Conservation (phyloP, 345 rosid species). For the Aethionema arabicum region DNA sequence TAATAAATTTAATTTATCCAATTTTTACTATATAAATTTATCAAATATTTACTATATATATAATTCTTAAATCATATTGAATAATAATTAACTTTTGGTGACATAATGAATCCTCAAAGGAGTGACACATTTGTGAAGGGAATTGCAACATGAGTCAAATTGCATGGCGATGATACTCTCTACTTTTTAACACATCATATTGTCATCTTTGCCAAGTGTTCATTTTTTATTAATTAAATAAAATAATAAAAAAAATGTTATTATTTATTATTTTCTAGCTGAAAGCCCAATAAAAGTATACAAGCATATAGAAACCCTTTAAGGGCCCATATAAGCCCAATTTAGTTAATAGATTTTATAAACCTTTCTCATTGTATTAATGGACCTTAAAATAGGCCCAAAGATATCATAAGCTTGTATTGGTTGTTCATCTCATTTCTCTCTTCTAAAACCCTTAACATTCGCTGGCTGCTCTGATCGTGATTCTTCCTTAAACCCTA, state of each 20-base stretch:
- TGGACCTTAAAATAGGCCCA: not conserved
- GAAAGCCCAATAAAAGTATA: no score
- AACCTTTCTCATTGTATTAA: not conserved
- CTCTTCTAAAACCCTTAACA: slow-evolving; percentile 28
- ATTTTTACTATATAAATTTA: no score
- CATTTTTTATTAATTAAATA: slow-evolving; percentile 10
- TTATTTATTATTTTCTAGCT: not conserved
- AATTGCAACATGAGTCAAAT: slow-evolving; percentile 21
- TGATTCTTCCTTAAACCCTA: slow-evolving; percentile 28
- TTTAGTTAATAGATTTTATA: no score
- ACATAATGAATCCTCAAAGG: slow-evolving; percentile 2
- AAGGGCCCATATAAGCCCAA: no score
- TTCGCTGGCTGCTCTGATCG: slow-evolving; percentile 28
- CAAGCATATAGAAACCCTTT: no score
- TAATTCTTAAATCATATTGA: no score
- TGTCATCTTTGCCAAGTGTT: slow-evolving; percentile 22
- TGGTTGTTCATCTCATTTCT: not conserved
- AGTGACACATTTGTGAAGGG: slow-evolving; percentile 29
- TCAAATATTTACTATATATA: no score
- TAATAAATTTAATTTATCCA: no score
- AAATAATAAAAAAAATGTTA: not conserved
- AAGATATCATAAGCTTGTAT: not conserved
- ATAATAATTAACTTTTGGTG: not conserved
- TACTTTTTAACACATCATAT: slow-evolving; percentile 30
- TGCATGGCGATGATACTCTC: slow-evolving; percentile 32